Evolutionary conservation across 345 rosid species (phyloP).

Genomic region (Melaleuca alternifolia): DNA sequence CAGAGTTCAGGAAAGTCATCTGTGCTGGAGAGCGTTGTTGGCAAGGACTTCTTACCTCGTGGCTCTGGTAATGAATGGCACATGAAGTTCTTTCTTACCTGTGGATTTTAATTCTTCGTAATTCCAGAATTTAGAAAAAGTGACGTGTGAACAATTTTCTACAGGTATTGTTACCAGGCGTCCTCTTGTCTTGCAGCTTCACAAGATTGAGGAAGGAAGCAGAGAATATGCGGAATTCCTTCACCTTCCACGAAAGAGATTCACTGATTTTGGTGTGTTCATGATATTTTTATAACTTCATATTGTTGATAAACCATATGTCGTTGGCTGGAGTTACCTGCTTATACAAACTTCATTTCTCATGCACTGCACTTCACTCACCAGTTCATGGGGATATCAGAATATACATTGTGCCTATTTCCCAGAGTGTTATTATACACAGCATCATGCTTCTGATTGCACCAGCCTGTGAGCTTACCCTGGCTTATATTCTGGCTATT

Average conservation of each 20-base stretch:
- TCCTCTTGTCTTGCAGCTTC: slow-evolving; percentile 97
- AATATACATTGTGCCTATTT: not conserved
- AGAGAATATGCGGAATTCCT: slow-evolving; percentile 98
- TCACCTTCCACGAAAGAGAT: slow-evolving; percentile 73
- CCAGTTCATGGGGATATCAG: not conserved
- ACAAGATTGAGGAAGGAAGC: slow-evolving; percentile 81
- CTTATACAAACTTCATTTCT: not conserved
- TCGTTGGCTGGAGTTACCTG: not conserved
- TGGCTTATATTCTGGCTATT: not conserved
- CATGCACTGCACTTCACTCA: not conserved
- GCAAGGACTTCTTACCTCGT: slow-evolving; percentile 99
- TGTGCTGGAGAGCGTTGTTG: slow-evolving; percentile 91
- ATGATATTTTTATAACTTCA: not conserved
- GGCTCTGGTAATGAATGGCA: slow-evolving; percentile 66
- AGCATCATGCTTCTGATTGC: not conserved
- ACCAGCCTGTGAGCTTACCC: not conserved
- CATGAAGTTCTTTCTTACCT: not conserved
- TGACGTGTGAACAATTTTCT: not conserved
- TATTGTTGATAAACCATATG: not conserved
- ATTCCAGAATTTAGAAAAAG: fast-evolving
- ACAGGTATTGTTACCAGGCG: slow-evolving; percentile 94
- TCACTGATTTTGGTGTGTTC: slow-evolving; percentile 75
- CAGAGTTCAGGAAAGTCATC: slow-evolving; percentile 99
- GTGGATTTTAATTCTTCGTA: not conserved
- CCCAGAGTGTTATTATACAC: not conserved